phyloP scores from a whole-genome alignment of 129 eudicot genomes.

The Flaveria trinervia region DNA sequence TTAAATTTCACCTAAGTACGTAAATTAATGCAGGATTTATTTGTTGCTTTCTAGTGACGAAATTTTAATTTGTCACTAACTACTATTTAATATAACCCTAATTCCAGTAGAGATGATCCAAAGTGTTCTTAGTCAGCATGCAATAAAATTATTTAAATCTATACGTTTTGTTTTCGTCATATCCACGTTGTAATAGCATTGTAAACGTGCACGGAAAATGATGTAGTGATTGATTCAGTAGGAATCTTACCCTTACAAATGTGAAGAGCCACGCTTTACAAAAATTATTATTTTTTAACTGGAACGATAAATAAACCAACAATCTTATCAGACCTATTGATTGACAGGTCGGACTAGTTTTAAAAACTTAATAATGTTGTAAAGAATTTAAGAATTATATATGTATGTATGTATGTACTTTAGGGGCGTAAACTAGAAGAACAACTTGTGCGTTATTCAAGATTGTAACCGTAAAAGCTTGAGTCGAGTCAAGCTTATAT shows the following conservation, averaged over 20 bases:
- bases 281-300: no score
- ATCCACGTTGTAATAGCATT: neutral
- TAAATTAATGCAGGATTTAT: conserved; percentile 21
- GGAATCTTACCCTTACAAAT: neutral
- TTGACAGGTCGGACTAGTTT: no score
- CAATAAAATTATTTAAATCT: neutral
- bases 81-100: neutral
- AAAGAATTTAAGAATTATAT: no score
- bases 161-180: neutral
- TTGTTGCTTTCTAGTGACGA: conserved; percentile 14
- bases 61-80: neutral
- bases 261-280: neutral
- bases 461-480: no score
- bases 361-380: no score
- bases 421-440: no score
- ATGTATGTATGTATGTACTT: no score
- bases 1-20: no score
- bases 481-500: no score
- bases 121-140: neutral
- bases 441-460: no score
- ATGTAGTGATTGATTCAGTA: neutral
- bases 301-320: no score
- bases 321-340: no score
- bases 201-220: neutral
- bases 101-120: neutral